phyloP scores from a whole-genome alignment of 2,329 filamentous ascomycete genomes.

The Septoria petroselini region DNA sequence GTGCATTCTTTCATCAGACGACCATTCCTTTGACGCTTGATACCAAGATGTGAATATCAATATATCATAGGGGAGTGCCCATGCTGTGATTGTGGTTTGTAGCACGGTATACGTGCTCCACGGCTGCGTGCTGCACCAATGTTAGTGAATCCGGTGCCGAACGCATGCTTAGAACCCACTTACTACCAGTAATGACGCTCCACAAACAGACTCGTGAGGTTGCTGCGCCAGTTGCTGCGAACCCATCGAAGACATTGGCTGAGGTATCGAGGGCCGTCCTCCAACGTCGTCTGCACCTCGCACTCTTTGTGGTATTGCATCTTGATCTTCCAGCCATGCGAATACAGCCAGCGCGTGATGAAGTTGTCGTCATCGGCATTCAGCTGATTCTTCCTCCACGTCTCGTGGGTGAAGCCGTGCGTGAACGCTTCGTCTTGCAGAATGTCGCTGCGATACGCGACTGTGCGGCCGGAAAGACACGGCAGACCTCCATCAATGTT shows the following conservation, averaged over 20 bases:
- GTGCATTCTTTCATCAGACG: constrained; percentile 41
- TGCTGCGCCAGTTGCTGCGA: constrained; percentile 96
- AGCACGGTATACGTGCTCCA: constrained; percentile 95
- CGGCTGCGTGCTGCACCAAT: constrained; percentile 67
- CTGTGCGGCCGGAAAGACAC: constrained; percentile 91
- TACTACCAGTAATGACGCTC: constrained; percentile 85
- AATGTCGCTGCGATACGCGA: constrained; percentile 86
- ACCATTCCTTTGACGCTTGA: constrained; percentile 57
- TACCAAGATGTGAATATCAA: constrained; percentile 67
- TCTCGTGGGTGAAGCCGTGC: constrained; percentile 85
- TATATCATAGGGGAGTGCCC: constrained; percentile 75
- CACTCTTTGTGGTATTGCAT: constrained; percentile 91
- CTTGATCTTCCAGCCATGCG: constrained; percentile 87
- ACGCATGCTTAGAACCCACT: constrained; percentile 47
- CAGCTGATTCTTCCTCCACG: constrained; percentile 81
- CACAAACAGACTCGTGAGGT: constrained; percentile 81
- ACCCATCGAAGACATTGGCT: constrained; percentile 95
- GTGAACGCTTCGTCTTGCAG: constrained; percentile 81
- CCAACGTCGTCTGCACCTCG: constrained; percentile 87
- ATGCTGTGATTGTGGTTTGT: constrained; percentile 85
- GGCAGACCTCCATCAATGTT: constrained; percentile 94
- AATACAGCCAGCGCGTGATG: constrained; percentile 92
- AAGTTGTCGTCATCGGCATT: constrained; percentile 99
- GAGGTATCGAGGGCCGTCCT: constrained; percentile 83
- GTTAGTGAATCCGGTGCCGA: constrained; percentile 19